Percentiles rank a stretch among this genome's conserved stretches.
phyloP scores from a whole-genome alignment of 768 basidiomycete species.

The Coprinellus micaceus region DNA sequence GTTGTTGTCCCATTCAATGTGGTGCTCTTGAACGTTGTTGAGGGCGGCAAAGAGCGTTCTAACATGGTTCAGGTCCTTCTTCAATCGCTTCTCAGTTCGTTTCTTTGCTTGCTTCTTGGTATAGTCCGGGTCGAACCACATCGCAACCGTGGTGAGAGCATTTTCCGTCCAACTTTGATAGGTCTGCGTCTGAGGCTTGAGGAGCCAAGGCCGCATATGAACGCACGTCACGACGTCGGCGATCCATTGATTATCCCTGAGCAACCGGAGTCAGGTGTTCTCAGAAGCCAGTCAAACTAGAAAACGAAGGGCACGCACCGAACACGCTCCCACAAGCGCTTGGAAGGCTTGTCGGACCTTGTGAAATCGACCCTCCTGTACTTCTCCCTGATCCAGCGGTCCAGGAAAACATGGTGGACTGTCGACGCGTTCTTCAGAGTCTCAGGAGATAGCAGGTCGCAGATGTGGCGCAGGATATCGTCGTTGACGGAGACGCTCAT shows the following conservation, averaged over 20 bases:
- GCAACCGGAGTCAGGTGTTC: background rate
- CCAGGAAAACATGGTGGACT: slow-evolving; percentile 26
- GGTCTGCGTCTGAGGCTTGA: slow-evolving; percentile 31
- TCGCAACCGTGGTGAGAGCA: slow-evolving; percentile 23
- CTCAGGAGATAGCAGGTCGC: slow-evolving; percentile 22
- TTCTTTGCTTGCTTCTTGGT: slow-evolving; percentile 29
- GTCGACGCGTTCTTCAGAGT: slow-evolving; percentile 19
- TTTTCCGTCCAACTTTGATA: slow-evolving; percentile 27
- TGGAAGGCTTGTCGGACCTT: slow-evolving; percentile 26
- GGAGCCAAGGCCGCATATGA: slow-evolving; percentile 38
- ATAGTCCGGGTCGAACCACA: slow-evolving; percentile 27
- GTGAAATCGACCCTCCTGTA: slow-evolving; percentile 22
- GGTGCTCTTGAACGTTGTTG: slow-evolving; percentile 32
- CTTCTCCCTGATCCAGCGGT: slow-evolving; percentile 22
- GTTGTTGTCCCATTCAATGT: slow-evolving; percentile 37
- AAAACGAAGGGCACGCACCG: slow-evolving; percentile 18
- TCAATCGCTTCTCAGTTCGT: slow-evolving; percentile 30
- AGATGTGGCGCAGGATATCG: slow-evolving; percentile 30
- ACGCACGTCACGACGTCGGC: slow-evolving; percentile 31
- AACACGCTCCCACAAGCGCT: slow-evolving; percentile 27
- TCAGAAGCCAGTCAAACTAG: background rate
- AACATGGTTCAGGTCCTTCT: slow-evolving; percentile 34
- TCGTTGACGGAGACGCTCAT: slow-evolving; percentile 14
- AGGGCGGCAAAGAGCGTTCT: slow-evolving; percentile 30
- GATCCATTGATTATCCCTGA: slow-evolving; percentile 19